These are phyloP conservation scores for Vitis hybrid DNA, from an alignment of 177 flowering plant species.

Conservation along the genomic window DNA sequence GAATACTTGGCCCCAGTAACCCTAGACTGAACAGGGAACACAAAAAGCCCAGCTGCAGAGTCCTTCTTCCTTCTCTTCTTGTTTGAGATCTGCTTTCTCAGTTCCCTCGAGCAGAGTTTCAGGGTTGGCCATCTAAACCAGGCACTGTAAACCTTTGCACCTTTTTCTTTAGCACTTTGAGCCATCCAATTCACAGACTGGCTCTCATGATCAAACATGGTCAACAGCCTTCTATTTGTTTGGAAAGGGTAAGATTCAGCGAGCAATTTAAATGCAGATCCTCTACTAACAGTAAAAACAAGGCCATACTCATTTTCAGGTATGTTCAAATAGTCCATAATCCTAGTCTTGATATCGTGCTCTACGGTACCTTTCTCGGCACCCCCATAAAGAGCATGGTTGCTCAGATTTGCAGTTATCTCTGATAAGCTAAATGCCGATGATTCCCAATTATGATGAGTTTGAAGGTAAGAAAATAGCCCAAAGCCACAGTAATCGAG, in stretches of 20 bases:
- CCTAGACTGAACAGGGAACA: slow-evolving; percentile 76
- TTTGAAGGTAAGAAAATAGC: slow-evolving; percentile 53
- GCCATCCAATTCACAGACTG: slow-evolving; percentile 75
- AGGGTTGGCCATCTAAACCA: slow-evolving; percentile 73
- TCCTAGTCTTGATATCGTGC: slow-evolving; percentile 62
- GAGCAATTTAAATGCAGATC: slow-evolving; percentile 69
- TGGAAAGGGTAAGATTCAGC: slow-evolving; percentile 77
- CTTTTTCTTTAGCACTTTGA: slow-evolving; percentile 66
- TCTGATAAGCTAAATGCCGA: slow-evolving; percentile 62
- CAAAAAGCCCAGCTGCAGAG: slow-evolving; percentile 64
- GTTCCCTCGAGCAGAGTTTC: slow-evolving; percentile 56
- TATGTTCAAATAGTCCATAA: slow-evolving; percentile 71
- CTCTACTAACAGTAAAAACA: slow-evolving; percentile 69
- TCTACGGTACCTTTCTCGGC: slow-evolving; percentile 61
- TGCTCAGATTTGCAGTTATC: slow-evolving; percentile 70
- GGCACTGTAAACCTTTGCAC: slow-evolving; percentile 54
- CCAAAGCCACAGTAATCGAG: slow-evolving; percentile 82
- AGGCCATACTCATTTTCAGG: slow-evolving; percentile 71
- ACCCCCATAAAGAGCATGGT: slow-evolving; percentile 71
- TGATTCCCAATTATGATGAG: slow-evolving; percentile 57
- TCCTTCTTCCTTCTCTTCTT: slow-evolving; percentile 66
- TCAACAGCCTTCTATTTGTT: slow-evolving; percentile 54
- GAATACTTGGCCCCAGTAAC: slow-evolving; percentile 77
- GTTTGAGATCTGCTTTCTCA: slow-evolving; percentile 52
- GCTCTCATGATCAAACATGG: slow-evolving; percentile 79